Evolutionary conservation across 257 asterid genomes (phyloP).

Genomic region (Anisodus tanguticus): DNA sequence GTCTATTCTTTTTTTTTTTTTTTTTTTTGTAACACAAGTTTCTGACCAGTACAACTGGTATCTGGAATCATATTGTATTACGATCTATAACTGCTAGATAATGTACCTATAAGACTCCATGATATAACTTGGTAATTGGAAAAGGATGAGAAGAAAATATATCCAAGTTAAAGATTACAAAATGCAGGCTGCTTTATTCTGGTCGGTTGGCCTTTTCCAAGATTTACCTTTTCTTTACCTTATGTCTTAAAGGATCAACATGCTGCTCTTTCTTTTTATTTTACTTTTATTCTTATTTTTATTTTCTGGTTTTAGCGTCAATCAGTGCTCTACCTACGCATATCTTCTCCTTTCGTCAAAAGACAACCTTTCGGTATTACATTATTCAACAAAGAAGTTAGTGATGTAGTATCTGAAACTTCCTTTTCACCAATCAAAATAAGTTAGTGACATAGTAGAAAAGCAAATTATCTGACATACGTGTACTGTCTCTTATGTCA

Average conservation of each 20-base stretch:
- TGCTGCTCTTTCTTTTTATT: not conserved
- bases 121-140: not conserved
- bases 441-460: not conserved
- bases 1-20: not conserved
- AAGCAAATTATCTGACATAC: not conserved
- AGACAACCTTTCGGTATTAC: not conserved
- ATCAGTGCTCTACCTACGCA: not conserved
- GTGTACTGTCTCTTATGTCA: not conserved
- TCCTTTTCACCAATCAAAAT: not conserved
- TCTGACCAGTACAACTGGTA: not conserved
- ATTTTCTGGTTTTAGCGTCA: too few species aligned
- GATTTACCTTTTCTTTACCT: not conserved
- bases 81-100: not conserved
- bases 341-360: not conserved
- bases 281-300: not conserved
- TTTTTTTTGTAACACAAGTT: not conserved
- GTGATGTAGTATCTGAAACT: not conserved
- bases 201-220: not conserved
- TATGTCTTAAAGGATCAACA: slow-evolving; percentile 17
- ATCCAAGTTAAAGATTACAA: not conserved
- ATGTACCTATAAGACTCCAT: not conserved
- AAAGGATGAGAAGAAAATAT: not conserved
- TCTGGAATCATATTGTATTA: not conserved
- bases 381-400: not conserved
- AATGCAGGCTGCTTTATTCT: not conserved